These are phyloP conservation scores for Aspergillus diversus DNA, from an alignment of 495 filamentous ascomycete species.

Conservation along the genomic window DNA sequence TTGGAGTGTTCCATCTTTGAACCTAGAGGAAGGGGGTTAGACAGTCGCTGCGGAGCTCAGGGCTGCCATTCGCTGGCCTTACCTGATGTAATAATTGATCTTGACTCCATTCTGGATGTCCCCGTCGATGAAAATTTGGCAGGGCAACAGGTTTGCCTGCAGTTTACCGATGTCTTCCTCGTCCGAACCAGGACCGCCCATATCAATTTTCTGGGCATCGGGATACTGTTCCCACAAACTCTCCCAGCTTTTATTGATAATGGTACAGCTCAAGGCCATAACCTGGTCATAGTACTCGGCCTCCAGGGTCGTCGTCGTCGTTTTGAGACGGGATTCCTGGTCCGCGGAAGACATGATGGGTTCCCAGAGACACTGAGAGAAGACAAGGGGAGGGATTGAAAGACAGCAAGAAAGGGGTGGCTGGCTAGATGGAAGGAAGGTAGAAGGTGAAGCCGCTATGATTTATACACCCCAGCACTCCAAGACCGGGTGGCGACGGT, in stretches of 20 bases:
- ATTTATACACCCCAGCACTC: no score
- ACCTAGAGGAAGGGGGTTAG: background rate
- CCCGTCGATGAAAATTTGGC: background rate
- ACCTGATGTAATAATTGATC: background rate
- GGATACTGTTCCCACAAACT: background rate
- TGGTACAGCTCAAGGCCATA: background rate
- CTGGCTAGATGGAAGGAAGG: background rate
- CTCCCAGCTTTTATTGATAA: background rate
- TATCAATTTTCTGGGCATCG: background rate
- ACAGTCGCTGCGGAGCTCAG: background rate
- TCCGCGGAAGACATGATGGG: background rate
- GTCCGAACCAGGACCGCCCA: background rate
- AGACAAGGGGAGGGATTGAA: background rate
- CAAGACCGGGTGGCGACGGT: no score
- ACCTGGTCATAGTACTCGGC: slow-evolving; percentile 1
- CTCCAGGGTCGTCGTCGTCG: background rate
- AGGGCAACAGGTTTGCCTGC: background rate
- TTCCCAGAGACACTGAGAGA: background rate
- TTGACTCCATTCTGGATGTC: slow-evolving; percentile 1
- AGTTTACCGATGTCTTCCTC: background rate
- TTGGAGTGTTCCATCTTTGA: background rate
- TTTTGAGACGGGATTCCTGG: background rate
- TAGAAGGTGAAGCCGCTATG: no score
- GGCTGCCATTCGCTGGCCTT: no score
- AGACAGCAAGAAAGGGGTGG: background rate